Evolutionary conservation across 306 rosid genomes (phyloP).

Genomic region (Senna tora): DNA sequence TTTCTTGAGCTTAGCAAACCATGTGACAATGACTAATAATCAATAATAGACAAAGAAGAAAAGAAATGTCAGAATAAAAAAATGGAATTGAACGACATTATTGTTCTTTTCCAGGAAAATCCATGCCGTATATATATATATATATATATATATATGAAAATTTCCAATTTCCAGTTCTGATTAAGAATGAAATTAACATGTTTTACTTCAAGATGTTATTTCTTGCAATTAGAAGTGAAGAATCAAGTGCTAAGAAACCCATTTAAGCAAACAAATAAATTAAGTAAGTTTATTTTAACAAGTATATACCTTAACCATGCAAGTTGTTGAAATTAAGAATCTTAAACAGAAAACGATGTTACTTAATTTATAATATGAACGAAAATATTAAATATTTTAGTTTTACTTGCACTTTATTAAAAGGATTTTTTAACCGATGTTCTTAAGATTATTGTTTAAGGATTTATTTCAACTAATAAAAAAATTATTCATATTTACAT

Average conservation of each 20-base stretch:
- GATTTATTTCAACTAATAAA: no score
- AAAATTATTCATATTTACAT: no score
- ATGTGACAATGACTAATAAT: not conserved
- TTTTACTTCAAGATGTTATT: constrained; percentile 13
- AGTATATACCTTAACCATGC: not conserved
- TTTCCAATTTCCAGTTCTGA: not conserved
- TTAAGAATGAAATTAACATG: constrained; percentile 15
- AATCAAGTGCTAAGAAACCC: constrained; percentile 27
- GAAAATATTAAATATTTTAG: not conserved
- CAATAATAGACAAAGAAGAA: not conserved
- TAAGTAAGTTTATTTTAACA: not conserved
- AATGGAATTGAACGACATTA: not conserved
- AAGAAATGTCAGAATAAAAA: not conserved
- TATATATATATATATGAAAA: no score
- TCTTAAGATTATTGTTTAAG: no score
- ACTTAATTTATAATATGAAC: not conserved
- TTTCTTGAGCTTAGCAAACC: constrained; percentile 6
- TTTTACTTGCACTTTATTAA: not conserved
- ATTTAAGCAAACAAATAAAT: constrained; percentile 2
- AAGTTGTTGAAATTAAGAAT: not conserved
- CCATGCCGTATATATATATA: no score
- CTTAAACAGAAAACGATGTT: not conserved
- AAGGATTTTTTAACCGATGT: no score
- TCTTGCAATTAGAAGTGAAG: constrained; percentile 29
- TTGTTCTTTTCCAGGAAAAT: no score